Evolutionary conservation across 306 rosid species (phyloP).

Genomic region (Castanea sativa): DNA sequence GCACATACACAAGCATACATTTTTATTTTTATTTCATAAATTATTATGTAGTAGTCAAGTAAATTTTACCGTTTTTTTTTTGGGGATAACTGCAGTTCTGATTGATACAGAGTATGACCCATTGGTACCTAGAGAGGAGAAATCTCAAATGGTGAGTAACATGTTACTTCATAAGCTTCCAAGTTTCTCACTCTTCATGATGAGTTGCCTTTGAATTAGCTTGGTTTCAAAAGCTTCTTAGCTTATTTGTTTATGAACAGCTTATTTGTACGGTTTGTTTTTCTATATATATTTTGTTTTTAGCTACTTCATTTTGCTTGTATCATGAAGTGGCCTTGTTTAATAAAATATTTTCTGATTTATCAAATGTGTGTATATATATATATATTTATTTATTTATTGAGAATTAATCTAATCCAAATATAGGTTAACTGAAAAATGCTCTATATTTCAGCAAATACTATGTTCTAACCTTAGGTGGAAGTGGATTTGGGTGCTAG

Average conservation of each 20-base stretch:
- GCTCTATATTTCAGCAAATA: conserved; percentile 47
- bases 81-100: conserved; percentile 45
- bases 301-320: too few species aligned
- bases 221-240: too few species aligned
- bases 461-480: conserved; percentile 64
- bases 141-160: conserved; percentile 49
- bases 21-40: background rate
- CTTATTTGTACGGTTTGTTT: too few species aligned
- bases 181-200: background rate
- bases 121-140: conserved; percentile 55
- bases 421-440: background rate
- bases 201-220: background rate
- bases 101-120: conserved; percentile 52
- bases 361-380: too few species aligned
- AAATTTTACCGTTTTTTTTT: background rate
- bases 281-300: too few species aligned
- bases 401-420: too few species aligned
- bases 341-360: too few species aligned
- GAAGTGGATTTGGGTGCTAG: conserved; percentile 50
- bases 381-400: too few species aligned
- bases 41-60: background rate
- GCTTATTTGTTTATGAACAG: too few species aligned
- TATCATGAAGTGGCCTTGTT: too few species aligned
- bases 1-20: background rate
- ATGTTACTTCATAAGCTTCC: background rate